These are phyloP conservation scores for Suhomyces chickasaworum DNA, from an alignment of 1,139 yeast genomes.

Conservation along the genomic window DNA sequence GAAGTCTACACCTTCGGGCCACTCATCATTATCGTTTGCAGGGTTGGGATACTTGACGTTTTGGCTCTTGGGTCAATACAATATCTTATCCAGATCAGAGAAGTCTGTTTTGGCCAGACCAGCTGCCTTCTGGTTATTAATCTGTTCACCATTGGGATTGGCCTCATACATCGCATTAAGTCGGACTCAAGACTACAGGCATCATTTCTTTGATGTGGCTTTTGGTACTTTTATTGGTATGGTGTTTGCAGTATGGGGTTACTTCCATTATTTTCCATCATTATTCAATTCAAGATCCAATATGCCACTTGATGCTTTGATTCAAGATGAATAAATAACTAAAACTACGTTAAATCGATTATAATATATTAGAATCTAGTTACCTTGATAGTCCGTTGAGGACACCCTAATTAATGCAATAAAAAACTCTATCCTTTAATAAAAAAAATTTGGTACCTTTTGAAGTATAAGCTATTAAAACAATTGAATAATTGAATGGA, in stretches of 20 bases:
- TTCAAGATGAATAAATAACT: neutral
- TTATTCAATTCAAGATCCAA: conserved; percentile 12
- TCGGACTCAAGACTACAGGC: conserved; percentile 48
- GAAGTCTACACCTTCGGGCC: conserved; percentile 84
- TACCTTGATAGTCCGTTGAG: conserved; percentile 52
- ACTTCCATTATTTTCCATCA: conserved; percentile 20
- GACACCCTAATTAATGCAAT: conserved; percentile 55
- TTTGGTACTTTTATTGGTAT: conserved; percentile 40
- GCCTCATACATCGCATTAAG: conserved; percentile 50
- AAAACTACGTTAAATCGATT: neutral
- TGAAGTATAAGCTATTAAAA: conserved; percentile 11
- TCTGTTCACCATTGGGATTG: conserved; percentile 29
- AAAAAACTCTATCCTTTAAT: conserved; percentile 43
- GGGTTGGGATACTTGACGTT: conserved; percentile 59
- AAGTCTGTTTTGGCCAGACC: conserved; percentile 7
- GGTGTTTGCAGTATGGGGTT: conserved; percentile 17
- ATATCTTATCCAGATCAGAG: conserved; percentile 9
- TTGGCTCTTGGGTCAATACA: conserved; percentile 28
- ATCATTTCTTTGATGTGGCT: conserved; percentile 44
- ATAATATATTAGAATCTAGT: conserved; percentile 12
- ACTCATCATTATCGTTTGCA: conserved; percentile 68
- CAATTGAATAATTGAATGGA: conserved; percentile 11
- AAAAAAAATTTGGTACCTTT: conserved; percentile 12
- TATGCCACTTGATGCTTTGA: conserved; percentile 14
- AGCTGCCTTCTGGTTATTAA: conserved; percentile 8